Conservation (phyloP, 2,329 filamentous ascomycete species). For the Penicillium thymicola region DNA sequence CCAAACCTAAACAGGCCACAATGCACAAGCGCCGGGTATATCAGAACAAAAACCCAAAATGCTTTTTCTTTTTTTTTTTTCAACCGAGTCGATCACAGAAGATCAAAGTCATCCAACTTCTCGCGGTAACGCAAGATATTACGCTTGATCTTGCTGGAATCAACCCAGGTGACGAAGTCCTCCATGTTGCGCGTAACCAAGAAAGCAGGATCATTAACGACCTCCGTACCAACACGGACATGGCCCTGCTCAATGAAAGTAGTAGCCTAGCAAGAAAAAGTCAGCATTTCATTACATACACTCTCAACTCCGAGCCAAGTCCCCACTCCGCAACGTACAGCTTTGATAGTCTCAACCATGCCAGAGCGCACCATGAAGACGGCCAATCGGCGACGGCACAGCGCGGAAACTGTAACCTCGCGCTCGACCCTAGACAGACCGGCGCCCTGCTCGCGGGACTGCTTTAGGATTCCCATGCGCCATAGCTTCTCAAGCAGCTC, state of each 20-base stretch:
- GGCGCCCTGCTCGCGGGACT: slow-evolving; percentile 71
- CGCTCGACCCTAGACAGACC: slow-evolving; percentile 71
- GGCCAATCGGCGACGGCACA: slow-evolving; percentile 77
- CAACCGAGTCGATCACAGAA: slow-evolving; percentile 56
- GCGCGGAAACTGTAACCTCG: slow-evolving; percentile 81
- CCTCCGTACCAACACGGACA: slow-evolving; percentile 85
- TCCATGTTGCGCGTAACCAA: slow-evolving; percentile 86
- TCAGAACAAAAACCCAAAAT: slow-evolving; percentile 23
- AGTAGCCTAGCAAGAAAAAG: slow-evolving; percentile 32
- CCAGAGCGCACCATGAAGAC: slow-evolving; percentile 86
- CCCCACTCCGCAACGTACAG: slow-evolving; percentile 47
- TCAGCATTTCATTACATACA: background rate
- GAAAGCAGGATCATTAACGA: slow-evolving; percentile 85
- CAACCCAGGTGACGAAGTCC: slow-evolving; percentile 95
- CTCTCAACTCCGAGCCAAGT: background rate
- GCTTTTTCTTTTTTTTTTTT: slow-evolving; percentile 15
- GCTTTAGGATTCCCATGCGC: slow-evolving; percentile 81
- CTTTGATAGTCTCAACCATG: slow-evolving; percentile 89
- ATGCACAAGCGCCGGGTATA: slow-evolving; percentile 28
- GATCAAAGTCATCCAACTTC: slow-evolving; percentile 92
- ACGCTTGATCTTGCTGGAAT: slow-evolving; percentile 94
- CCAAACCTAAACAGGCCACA: slow-evolving; percentile 11
- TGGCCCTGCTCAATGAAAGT: slow-evolving; percentile 94
- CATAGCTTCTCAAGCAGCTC: slow-evolving; percentile 87
- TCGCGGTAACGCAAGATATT: slow-evolving; percentile 94